Conservation (phyloP, 148 eudicot species). For the Gaultheria prostrata region DNA sequence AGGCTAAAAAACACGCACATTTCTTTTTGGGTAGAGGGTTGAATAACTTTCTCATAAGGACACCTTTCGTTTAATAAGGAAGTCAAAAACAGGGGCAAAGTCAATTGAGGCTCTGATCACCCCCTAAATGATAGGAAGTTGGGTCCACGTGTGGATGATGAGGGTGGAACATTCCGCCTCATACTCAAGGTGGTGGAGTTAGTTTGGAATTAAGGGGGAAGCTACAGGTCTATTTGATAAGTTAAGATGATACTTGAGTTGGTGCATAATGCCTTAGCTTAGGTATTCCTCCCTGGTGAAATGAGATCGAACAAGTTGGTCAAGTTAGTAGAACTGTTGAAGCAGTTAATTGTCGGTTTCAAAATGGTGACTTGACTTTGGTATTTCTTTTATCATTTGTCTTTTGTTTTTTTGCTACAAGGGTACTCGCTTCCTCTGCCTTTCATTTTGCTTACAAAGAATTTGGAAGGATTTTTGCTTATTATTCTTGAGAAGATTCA, state of each 20-base stretch:
- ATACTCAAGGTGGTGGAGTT: not conserved
- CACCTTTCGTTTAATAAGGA: not conserved
- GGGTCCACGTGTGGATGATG: not conserved
- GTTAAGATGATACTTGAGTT: not conserved
- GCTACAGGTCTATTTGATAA: not conserved
- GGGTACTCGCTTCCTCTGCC: not conserved
- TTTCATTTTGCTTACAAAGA: not conserved
- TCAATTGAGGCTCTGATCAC: not conserved
- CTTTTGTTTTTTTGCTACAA: not conserved
- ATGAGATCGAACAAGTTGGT: not conserved
- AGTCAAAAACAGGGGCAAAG: not conserved
- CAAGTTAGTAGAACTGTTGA: not conserved
- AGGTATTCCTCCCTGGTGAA: not conserved
- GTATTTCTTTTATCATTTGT: not conserved
- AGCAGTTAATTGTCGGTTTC: not conserved
- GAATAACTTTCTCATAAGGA: not conserved
- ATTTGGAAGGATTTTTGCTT: not conserved
- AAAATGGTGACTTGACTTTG: slow-evolving; percentile 5
- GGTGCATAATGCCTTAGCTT: not conserved
- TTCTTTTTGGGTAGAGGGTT: not conserved
- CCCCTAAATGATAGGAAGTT: not conserved
- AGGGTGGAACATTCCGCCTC: not conserved
- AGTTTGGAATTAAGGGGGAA: not conserved
- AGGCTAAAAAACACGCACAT: not conserved
- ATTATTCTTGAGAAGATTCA: not conserved